Conservation (phyloP, 129 eudicot genomes). For the Ambrosia artemisiifolia region DNA sequence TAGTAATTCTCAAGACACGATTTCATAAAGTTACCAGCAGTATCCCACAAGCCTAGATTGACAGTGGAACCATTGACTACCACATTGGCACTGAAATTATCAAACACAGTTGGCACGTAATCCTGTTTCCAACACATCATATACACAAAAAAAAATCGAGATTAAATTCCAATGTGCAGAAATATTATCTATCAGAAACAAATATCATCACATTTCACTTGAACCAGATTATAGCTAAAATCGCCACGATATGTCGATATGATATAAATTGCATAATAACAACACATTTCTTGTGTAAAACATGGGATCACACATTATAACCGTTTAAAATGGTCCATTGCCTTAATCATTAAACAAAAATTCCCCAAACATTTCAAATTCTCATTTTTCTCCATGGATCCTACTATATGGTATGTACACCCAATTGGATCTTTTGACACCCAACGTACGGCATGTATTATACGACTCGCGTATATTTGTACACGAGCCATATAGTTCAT, state of each 20-base stretch:
- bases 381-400: neutral
- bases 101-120: constrained; percentile 98
- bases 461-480: too few relatives aligned
- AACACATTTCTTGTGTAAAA: constrained; percentile 4
- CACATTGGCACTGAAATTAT: constrained; percentile 98
- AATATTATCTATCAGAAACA: neutral
- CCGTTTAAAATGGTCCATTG: neutral
- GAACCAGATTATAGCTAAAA: neutral
- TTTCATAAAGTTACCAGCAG: constrained; percentile 72
- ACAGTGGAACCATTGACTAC: constrained; percentile 93
- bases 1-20: constrained; percentile 2
- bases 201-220: neutral
- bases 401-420: too few relatives aligned
- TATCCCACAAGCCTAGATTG: constrained; percentile 97
- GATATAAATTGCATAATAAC: too few relatives aligned
- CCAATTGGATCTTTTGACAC: too few relatives aligned
- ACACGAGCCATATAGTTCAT: too few relatives aligned
- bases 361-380: neutral
- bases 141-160: neutral
- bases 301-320: neutral
- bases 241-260: neutral
- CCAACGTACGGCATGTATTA: too few relatives aligned
- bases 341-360: neutral
- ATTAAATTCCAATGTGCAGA: neutral
- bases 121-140: constrained; percentile 52